phyloP scores from a whole-genome alignment of 1,284 basidiomycete species.

The Cutaneotrichosporon sp. region DNA sequence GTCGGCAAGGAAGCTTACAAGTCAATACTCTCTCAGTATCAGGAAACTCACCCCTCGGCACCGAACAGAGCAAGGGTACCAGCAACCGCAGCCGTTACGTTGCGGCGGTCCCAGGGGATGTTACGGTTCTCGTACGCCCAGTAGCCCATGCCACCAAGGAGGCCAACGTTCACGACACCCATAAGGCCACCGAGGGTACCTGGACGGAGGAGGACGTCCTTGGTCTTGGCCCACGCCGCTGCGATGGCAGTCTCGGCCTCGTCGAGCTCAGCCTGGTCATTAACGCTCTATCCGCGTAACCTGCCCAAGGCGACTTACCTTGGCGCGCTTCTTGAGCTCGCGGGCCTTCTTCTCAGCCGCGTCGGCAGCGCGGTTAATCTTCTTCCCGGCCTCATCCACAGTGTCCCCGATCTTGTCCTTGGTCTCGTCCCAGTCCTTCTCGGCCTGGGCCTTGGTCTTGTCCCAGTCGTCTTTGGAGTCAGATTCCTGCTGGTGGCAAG shows the following conservation, averaged over 20 bases:
- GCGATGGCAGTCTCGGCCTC: slow-evolving; percentile 61
- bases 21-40: neutral
- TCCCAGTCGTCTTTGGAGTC: slow-evolving; percentile 24
- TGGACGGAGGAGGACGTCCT: slow-evolving; percentile 65
- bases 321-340: slow-evolving; percentile 48
- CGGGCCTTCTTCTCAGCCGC: slow-evolving; percentile 54
- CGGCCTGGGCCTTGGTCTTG: slow-evolving; percentile 24
- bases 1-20: slow-evolving; percentile 60
- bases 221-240: slow-evolving; percentile 61
- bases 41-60: slow-evolving; percentile 57
- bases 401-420: neutral
- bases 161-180: slow-evolving; percentile 72
- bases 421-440: slow-evolving; percentile 24
- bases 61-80: slow-evolving; percentile 62
- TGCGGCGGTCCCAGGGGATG: slow-evolving; percentile 63
- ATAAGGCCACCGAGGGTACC: slow-evolving; percentile 70
- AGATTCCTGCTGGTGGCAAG: slow-evolving; percentile 12
- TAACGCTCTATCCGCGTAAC: neutral
- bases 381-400: slow-evolving; percentile 25
- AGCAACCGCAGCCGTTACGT: slow-evolving; percentile 60
- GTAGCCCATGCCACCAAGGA: slow-evolving; percentile 65
- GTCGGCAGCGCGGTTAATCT: slow-evolving; percentile 56
- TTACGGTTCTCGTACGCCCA: slow-evolving; percentile 66
- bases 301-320: slow-evolving; percentile 57
- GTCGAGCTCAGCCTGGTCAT: slow-evolving; percentile 48